Percentiles rank a stretch among this genome's conserved stretches.
Evolutionary conservation across 2,329 filamentous ascomycete genomes (phyloP).

Genomic region (Fusarium sambucinum): DNA sequence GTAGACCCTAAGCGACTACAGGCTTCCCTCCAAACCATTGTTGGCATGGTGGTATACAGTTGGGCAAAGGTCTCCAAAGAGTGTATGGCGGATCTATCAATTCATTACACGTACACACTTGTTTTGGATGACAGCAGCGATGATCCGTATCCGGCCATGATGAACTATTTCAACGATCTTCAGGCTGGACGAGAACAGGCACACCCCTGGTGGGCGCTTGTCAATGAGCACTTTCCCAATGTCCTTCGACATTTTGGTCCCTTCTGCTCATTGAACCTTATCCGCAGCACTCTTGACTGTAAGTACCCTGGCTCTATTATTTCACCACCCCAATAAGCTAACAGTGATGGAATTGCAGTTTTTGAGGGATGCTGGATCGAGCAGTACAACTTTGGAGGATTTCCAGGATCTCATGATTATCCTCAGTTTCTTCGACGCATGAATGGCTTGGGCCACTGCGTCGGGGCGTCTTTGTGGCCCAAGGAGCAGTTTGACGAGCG

Average conservation of each 20-base stretch:
- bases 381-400: slow-evolving; percentile 1
- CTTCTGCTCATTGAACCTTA: neutral
- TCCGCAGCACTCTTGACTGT: slow-evolving; percentile 1
- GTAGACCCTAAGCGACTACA: neutral
- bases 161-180: neutral
- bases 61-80: neutral
- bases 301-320: neutral
- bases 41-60: neutral
- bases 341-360: neutral
- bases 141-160: neutral
- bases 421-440: neutral
- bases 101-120: neutral
- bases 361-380: slow-evolving; percentile 6
- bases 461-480: neutral
- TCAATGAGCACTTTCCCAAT: neutral
- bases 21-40: neutral
- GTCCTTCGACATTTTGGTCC: neutral
- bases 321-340: neutral
- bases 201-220: neutral
- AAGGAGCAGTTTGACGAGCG: neutral
- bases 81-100: neutral
- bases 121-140: slow-evolving; percentile 2
- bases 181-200: neutral
- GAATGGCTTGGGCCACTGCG: neutral
- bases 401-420: neutral